Evolutionary conservation across 192 early-diverging fungal species (phyloP).

Genomic region (Mortierella claussenii): DNA sequence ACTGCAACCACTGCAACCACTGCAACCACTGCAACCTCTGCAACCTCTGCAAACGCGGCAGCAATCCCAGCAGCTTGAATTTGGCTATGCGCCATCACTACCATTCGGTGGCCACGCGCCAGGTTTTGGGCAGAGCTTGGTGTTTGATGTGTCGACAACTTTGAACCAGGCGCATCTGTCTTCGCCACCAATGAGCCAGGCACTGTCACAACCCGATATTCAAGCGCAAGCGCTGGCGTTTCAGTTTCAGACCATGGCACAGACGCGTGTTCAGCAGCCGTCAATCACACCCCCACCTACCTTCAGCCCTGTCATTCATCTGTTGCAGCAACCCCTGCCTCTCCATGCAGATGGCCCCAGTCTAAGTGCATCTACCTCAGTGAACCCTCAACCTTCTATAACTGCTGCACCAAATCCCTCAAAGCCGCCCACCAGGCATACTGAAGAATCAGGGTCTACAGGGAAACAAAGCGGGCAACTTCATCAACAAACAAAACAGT

Average conservation of each 20-base stretch:
- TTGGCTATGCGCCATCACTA: slow-evolving; percentile 13
- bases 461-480: slow-evolving; percentile 8
- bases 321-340: too few relatives aligned
- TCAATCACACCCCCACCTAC: too few relatives aligned
- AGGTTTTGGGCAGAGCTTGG: slow-evolving; percentile 27
- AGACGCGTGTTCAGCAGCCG: slow-evolving; percentile 2
- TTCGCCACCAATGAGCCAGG: slow-evolving; percentile 12
- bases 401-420: too few relatives aligned
- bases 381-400: too few relatives aligned
- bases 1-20: not conserved
- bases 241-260: slow-evolving; percentile 30
- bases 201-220: slow-evolving; percentile 33
- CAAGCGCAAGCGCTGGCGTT: slow-evolving; percentile 25
- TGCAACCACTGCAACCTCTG: not conserved
- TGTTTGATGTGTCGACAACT: slow-evolving; percentile 19
- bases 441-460: not conserved
- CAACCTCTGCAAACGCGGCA: slow-evolving; percentile 12
- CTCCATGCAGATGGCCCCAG: too few relatives aligned
- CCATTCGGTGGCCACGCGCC: slow-evolving; percentile 32
- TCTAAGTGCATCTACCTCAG: too few relatives aligned
- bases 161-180: slow-evolving; percentile 33
- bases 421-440: slow-evolving; percentile 9
- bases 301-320: too few relatives aligned
- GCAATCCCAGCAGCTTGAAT: slow-evolving; percentile 21
- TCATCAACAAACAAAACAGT: not conserved